These are phyloP conservation scores for Exophiala alcalophila DNA, from an alignment of 2,329 filamentous ascomycete genomes.

Conservation along the genomic window DNA sequence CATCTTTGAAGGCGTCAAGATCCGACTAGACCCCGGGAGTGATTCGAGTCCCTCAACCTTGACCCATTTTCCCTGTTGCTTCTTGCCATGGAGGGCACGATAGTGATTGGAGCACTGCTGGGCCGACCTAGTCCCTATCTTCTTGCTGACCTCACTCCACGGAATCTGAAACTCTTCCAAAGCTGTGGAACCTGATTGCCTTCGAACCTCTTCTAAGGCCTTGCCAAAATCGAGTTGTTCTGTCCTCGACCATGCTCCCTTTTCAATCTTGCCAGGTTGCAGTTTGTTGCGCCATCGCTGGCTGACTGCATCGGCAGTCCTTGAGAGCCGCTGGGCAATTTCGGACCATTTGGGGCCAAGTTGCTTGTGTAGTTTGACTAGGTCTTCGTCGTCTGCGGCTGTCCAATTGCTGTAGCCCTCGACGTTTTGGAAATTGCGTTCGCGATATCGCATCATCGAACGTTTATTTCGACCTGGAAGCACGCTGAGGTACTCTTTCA, in stretches of 20 bases:
- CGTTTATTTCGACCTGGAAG: slow-evolving; percentile 39
- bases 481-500: slow-evolving; percentile 36
- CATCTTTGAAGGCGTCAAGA: slow-evolving; percentile 26
- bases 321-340: slow-evolving; percentile 39
- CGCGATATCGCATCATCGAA: slow-evolving; percentile 43
- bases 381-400: slow-evolving; percentile 41
- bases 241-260: slow-evolving; percentile 38
- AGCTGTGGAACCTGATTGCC: slow-evolving; percentile 27
- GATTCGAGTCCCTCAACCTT: slow-evolving; percentile 18
- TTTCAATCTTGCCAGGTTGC: slow-evolving; percentile 37
- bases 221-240: slow-evolving; percentile 35
- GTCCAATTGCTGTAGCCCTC: slow-evolving; percentile 42
- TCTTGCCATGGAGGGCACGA: slow-evolving; percentile 24
- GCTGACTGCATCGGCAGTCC: slow-evolving; percentile 42
- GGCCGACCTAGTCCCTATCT: slow-evolving; percentile 26
- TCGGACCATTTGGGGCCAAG: slow-evolving; percentile 39
- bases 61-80: slow-evolving; percentile 20
- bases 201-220: slow-evolving; percentile 29
- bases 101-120: slow-evolving; percentile 32
- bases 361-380: slow-evolving; percentile 34
- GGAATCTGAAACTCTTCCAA: slow-evolving; percentile 32
- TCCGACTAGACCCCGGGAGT: slow-evolving; percentile 13
- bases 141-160: slow-evolving; percentile 29
- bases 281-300: slow-evolving; percentile 45
- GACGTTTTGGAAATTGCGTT: slow-evolving; percentile 41